phyloP scores from a whole-genome alignment of 257 asterid genomes.

The Penstemon barbatus region DNA sequence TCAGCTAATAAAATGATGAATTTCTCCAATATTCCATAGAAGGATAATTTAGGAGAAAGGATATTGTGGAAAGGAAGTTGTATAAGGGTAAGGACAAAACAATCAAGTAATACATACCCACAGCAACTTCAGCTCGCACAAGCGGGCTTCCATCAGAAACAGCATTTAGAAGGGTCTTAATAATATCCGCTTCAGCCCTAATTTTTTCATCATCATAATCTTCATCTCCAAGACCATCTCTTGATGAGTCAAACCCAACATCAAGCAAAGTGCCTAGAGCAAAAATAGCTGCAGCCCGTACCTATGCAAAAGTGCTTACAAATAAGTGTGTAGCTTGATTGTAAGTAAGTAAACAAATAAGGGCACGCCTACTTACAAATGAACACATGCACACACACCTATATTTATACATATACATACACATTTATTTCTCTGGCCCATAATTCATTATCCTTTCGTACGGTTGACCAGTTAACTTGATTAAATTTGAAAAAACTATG shows the following conservation, averaged over 20 bases:
- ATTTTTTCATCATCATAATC: slow-evolving; percentile 81
- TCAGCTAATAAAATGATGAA: slow-evolving; percentile 1
- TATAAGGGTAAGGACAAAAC: slow-evolving; percentile 12
- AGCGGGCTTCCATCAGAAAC: slow-evolving; percentile 96
- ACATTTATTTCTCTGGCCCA: background rate
- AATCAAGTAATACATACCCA: slow-evolving; percentile 51
- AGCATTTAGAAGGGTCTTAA: slow-evolving; percentile 68
- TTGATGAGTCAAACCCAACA: slow-evolving; percentile 69
- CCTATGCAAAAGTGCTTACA: slow-evolving; percentile 43
- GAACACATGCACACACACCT: too few relatives aligned
- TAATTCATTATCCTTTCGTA: too few relatives aligned
- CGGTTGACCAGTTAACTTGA: too few relatives aligned
- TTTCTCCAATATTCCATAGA: background rate
- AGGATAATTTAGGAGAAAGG: background rate
- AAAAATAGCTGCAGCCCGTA: slow-evolving; percentile 86
- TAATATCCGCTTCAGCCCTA: slow-evolving; percentile 65
- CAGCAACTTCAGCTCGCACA: slow-evolving; percentile 95
- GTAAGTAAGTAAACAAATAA: background rate
- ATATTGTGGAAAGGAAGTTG: slow-evolving; percentile 5
- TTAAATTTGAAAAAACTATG: too few relatives aligned
- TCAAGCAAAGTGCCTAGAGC: slow-evolving; percentile 83
- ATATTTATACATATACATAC: too few relatives aligned
- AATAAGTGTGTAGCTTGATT: slow-evolving; percentile 5
- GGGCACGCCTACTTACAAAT: background rate
- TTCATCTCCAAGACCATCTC: slow-evolving; percentile 80